phyloP scores from a whole-genome alignment of 2,329 filamentous ascomycete genomes.

The Scedosporium minutisporum region DNA sequence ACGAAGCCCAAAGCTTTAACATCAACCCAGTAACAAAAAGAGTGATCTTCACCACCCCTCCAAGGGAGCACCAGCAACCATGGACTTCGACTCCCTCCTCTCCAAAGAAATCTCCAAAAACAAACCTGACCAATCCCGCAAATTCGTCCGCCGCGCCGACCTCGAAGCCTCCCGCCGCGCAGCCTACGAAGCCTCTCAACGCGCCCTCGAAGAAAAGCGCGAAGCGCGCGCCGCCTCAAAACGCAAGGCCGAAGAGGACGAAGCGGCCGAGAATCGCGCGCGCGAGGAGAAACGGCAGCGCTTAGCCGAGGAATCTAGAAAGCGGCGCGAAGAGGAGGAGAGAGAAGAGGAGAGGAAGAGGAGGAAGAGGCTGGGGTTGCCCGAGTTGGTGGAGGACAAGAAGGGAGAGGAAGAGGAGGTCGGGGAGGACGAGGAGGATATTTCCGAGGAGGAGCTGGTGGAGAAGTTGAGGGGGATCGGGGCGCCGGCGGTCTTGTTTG shows the following conservation, averaged over 20 bases:
- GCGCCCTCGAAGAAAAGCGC: conserved; percentile 60
- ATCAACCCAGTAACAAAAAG: not conserved
- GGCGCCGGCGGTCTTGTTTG: conserved; percentile 70
- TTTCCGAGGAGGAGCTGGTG: conserved; percentile 61
- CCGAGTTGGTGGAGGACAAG: conserved; percentile 49
- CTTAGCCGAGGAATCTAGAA: conserved; percentile 71
- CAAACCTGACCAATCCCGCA: conserved; percentile 51
- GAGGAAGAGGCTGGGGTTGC: conserved; percentile 69
- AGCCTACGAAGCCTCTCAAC: conserved; percentile 75
- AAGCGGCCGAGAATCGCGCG: conserved; percentile 54
- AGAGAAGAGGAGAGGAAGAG: conserved; percentile 62
- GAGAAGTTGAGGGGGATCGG: conserved; percentile 59
- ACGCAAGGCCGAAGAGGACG: conserved; percentile 82
- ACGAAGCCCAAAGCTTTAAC: too few species aligned
- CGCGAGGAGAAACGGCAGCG: conserved; percentile 74
- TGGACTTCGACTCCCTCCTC: conserved; percentile 97
- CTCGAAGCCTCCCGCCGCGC: conserved; percentile 72
- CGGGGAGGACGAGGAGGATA: conserved; percentile 43
- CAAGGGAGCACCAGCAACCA: conserved; percentile 29
- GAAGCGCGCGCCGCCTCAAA: conserved; percentile 63
- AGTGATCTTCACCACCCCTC: not conserved
- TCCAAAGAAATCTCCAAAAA: conserved; percentile 82
- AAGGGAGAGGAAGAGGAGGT: conserved; percentile 34
- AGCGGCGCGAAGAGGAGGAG: conserved; percentile 61
- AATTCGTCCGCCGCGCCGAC: conserved; percentile 79